Conservation (phyloP, 2,329 filamentous ascomycete species). For the Atkinsonella hypoxylon region DNA sequence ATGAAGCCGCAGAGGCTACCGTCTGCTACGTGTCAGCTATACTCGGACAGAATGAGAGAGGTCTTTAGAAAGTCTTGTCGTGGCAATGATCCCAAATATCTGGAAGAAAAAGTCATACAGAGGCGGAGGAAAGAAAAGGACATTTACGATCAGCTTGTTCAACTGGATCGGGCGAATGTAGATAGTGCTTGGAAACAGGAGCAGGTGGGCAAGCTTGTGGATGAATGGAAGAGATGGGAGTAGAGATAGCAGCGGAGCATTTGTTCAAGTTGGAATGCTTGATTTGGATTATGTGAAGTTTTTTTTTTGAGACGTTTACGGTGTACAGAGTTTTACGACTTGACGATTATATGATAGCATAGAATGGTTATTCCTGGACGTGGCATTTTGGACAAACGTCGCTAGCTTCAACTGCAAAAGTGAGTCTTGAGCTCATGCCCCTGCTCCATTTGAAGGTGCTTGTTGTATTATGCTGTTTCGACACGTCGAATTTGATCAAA, state of each 20-base stretch:
- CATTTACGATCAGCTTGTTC: constrained; percentile 41
- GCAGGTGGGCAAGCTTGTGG: constrained; percentile 35
- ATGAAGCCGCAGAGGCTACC: constrained; percentile 43
- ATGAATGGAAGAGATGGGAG: constrained; percentile 48
- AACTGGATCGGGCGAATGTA: constrained; percentile 25
- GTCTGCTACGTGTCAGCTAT: constrained; percentile 61
- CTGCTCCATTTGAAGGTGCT: too few species aligned
- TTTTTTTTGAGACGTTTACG: background rate
- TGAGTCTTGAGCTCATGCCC: too few species aligned
- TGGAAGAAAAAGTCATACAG: constrained; percentile 46
- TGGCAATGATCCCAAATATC: constrained; percentile 52
- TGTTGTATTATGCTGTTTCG: too few species aligned
- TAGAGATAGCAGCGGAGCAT: constrained; percentile 14
- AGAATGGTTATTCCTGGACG: background rate
- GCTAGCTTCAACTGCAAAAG: too few species aligned
- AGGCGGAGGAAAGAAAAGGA: constrained; percentile 47
- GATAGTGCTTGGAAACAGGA: constrained; percentile 27
- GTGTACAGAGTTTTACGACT: background rate
- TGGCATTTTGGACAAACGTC: background rate
- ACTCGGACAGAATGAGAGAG: constrained; percentile 65
- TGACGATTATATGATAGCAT: constrained; percentile 4
- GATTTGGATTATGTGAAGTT: background rate
- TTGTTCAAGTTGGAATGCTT: background rate
- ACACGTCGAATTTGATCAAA: too few species aligned
- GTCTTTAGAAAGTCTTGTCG: constrained; percentile 57